Conservation (phyloP, 1,139 yeast species). For the Saccharomyces pastorianus region DNA sequence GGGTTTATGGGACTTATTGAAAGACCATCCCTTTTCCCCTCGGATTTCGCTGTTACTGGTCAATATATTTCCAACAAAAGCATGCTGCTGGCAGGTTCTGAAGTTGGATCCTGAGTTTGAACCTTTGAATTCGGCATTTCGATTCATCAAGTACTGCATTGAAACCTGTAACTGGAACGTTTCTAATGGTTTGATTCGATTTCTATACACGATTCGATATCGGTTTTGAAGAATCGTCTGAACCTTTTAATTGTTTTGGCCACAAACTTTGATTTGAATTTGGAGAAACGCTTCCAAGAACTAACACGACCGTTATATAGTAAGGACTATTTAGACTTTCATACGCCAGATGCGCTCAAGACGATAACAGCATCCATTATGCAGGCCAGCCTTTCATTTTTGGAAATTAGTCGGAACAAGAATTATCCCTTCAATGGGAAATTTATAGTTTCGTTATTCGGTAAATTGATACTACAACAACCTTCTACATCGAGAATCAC, state of each 20-base stretch:
- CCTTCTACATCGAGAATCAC: slow-evolving; percentile 1
- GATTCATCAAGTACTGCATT: slow-evolving; percentile 15
- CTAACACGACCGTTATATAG: slow-evolving; percentile 14
- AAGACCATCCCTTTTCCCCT: slow-evolving; percentile 12
- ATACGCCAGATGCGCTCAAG: slow-evolving; percentile 3
- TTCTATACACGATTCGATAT: slow-evolving; percentile 10
- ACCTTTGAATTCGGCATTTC: slow-evolving; percentile 11
- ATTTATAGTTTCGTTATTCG: slow-evolving; percentile 5
- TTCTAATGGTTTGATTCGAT: slow-evolving; percentile 17
- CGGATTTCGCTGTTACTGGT: slow-evolving; percentile 13
- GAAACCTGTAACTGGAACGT: slow-evolving; percentile 18
- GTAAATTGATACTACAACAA: slow-evolving; percentile 4
- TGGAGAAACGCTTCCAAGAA: slow-evolving; percentile 21
- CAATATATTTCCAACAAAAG: slow-evolving; percentile 19
- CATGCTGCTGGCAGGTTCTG: slow-evolving; percentile 19
- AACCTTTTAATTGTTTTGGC: slow-evolving; percentile 24
- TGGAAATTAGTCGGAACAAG: slow-evolving; percentile 10
- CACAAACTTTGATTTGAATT: slow-evolving; percentile 14
- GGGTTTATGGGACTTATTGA: slow-evolving; percentile 19
- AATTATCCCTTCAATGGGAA: slow-evolving; percentile 10
- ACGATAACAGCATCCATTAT: not conserved
- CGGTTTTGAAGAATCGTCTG: slow-evolving; percentile 23
- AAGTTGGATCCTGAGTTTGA: slow-evolving; percentile 10
- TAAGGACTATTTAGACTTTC: slow-evolving; percentile 4
- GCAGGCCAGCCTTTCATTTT: slow-evolving; percentile 8